phyloP scores from a whole-genome alignment of 176 grass and related monocot species.

The Ampelocalamus luodianensis region DNA sequence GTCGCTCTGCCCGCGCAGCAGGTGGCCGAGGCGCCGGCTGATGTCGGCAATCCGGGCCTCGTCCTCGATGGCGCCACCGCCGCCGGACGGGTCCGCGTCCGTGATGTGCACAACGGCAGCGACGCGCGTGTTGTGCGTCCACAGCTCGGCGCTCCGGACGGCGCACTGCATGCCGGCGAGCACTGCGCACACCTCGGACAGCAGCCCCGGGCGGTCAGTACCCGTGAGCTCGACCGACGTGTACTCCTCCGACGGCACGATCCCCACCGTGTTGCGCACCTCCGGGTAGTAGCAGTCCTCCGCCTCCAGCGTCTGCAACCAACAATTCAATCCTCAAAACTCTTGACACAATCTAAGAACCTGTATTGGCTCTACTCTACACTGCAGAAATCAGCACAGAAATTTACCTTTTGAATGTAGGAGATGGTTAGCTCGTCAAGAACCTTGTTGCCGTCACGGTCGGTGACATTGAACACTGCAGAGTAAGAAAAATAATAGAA shows the following conservation, averaged over 20 bases:
- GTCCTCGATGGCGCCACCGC: constrained; percentile 53
- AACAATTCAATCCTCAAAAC: constrained; percentile 10
- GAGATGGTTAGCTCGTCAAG: constrained; percentile 61
- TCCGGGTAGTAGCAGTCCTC: constrained; percentile 70
- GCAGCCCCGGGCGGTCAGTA: constrained; percentile 72
- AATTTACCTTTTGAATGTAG: constrained; percentile 71
- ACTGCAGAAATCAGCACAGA: background rate
- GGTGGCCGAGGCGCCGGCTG: constrained; percentile 56
- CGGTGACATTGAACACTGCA: constrained; percentile 87
- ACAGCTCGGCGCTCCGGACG: constrained; percentile 69
- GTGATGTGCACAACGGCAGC: constrained; percentile 76
- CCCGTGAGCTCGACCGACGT: constrained; percentile 84
- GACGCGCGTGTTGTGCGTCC: constrained; percentile 86
- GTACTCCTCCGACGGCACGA: constrained; percentile 62
- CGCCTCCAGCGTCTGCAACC: constrained; percentile 64
- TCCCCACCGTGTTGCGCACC: constrained; percentile 60
- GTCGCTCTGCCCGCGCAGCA: constrained; percentile 55
- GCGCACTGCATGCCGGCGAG: constrained; percentile 57
- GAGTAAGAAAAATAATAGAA: background rate
- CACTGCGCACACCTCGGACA: constrained; percentile 86
- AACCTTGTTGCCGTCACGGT: constrained; percentile 72
- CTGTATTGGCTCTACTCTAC: background rate
- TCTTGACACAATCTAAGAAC: background rate
- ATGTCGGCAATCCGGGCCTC: constrained; percentile 46
- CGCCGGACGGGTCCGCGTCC: constrained; percentile 28